phyloP scores from a whole-genome alignment of 495 filamentous ascomycete genomes.

The Penicillium salamii region DNA sequence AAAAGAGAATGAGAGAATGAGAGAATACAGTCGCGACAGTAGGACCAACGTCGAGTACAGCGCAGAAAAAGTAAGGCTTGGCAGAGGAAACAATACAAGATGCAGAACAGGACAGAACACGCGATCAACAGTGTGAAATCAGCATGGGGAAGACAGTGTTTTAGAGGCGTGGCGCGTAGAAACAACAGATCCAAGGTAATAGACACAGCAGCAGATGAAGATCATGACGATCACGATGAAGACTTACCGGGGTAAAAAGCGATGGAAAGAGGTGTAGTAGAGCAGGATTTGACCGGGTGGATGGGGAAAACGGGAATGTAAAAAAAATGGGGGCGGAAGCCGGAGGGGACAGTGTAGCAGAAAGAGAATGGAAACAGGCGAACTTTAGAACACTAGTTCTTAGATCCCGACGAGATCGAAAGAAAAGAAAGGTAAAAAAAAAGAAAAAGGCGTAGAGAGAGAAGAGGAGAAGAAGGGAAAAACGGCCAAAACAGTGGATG shows the following conservation, averaged over 20 bases:
- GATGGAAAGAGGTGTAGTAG: background rate
- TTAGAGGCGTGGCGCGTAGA: background rate
- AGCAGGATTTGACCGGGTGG: conserved; percentile 11
- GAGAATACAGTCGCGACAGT: background rate
- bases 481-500: conserved; percentile 6
- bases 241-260: conserved; percentile 6
- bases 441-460: background rate
- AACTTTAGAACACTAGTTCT: too few relatives aligned
- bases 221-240: background rate
- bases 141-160: conserved; percentile 1
- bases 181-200: too few relatives aligned
- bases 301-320: conserved; percentile 2
- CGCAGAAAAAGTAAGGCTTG: conserved; percentile 4
- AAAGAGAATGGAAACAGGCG: background rate
- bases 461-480: conserved; percentile 5
- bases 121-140: background rate
- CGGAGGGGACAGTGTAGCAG: conserved; percentile 3
- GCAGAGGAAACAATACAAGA: background rate
- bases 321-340: background rate
- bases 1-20: background rate
- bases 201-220: background rate
- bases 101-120: conserved; percentile 1
- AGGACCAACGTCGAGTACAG: background rate
- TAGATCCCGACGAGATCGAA: background rate
- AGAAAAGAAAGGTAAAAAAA: conserved; percentile 2